Base-by-base conservation (phyloP, 352 stramenopile species). In the Phytophthora tentaculata region DNA sequence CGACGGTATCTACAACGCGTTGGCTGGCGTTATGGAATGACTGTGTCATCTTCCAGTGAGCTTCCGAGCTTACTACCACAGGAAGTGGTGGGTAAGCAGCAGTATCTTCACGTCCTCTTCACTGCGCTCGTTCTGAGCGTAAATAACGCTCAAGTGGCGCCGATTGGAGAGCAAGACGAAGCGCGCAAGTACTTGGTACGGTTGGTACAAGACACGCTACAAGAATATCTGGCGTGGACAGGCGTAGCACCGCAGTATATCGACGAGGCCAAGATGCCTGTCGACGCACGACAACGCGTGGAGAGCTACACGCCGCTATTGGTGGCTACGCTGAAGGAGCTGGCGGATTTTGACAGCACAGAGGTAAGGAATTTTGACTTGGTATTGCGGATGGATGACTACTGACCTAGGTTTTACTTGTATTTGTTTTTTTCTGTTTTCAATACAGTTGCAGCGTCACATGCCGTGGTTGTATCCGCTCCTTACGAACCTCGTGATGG, bases 381-480 rank as follows among this genome's bases (percentile, higher is more conserved):
- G n/a, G n/a, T 14, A 8, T 24, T 32, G n/a, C 16, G 24, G 6
- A 17, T 19, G 23, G 17, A n/a, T 43, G 10, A 2, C 14, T 50
- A 48, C 51, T 55, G 56, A 67, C 44, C 61, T 5, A 13, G 9
- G 0, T 32, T 32, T 32, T 32, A 32, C 9, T 32, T 32, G 28
- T 32, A 8, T 32, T 50, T 56, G 20, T 64, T 20, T 5, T n/a
- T n/a, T n/a, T n/a, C n/a, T n/a, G n/a, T n/a, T n/a, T n/a, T n/a
- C n/a, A n/a, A n/a, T 75, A 47, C 55, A 95, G 84, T 69, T 95
- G 7, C 71, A 86, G 49, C 77, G 74, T 10, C 81, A 96, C 59
- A 68, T 94, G 64, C 17, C 54, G n/a, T 96, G 88, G 88, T 56
- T 96, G 39, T 96, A 91, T 58, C 85, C 88, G 23, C 69, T 94